A percentile compares a stretch with the other conserved stretches of the same genome.
phyloP scores from a whole-genome alignment of 805 yeast genomes.

The Saccharomycopsis sp. region DNA sequence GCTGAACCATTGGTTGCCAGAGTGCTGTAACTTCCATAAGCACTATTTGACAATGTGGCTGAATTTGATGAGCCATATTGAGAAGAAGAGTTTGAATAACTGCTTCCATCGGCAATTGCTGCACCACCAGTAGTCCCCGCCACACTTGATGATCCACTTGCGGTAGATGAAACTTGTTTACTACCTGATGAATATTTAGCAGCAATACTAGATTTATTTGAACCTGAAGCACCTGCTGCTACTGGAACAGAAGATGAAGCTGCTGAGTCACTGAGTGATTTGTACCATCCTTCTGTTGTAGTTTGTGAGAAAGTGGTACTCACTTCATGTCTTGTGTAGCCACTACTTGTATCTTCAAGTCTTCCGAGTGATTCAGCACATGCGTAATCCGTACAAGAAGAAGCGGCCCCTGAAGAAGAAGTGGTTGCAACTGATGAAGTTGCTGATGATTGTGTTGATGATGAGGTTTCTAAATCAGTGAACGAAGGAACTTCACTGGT shows the following conservation, averaged over 20 bases:
- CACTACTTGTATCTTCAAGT: constrained; percentile 7
- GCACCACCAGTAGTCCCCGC: not conserved
- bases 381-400: constrained; percentile 13
- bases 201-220: not conserved
- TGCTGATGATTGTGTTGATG: not conserved
- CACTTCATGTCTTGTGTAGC: constrained; percentile 4
- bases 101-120: not conserved
- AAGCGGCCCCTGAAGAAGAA: not conserved
- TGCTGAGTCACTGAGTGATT: not conserved
- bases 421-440: constrained; percentile 1
- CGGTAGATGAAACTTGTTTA: too few relatives aligned
- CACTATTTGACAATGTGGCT: not conserved
- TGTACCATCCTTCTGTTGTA: constrained; percentile 1
- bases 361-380: constrained; percentile 8
- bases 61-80: too few relatives aligned
- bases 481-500: not conserved
- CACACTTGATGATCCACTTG: not conserved
- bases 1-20: not conserved
- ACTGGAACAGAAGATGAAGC: constrained; percentile 20
- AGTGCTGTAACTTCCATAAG: not conserved
- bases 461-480: not conserved
- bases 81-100: not conserved
- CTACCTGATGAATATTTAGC: too few relatives aligned
- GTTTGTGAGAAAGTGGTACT: not conserved
- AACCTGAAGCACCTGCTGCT: not conserved